A percentile compares a stretch with the other conserved stretches of the same genome.
These are phyloP conservation scores for Hypoxylon rubiginosum DNA, from an alignment of 2,329 filamentous ascomycete species.

Conservation along the genomic window DNA sequence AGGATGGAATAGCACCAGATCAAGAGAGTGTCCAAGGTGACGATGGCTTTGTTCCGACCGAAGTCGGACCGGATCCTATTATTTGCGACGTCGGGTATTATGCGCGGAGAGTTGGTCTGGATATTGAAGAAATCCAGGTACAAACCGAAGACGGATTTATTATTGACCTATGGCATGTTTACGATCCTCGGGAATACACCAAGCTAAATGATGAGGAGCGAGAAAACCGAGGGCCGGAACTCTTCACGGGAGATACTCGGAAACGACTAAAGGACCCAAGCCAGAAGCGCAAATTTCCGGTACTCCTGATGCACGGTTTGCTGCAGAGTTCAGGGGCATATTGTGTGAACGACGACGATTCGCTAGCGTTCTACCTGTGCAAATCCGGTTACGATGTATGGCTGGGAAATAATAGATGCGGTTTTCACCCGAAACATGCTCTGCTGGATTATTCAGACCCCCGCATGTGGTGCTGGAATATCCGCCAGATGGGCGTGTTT, in stretches of 20 bases:
- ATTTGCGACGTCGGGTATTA: constrained; percentile 88
- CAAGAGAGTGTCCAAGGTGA: constrained; percentile 56
- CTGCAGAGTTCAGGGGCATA: constrained; percentile 90
- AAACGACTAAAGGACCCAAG: constrained; percentile 55
- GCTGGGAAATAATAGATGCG: constrained; percentile 94
- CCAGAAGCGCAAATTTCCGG: constrained; percentile 77
- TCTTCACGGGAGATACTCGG: constrained; percentile 66
- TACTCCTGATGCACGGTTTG: constrained; percentile 89
- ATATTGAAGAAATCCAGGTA: constrained; percentile 85
- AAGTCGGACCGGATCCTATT: constrained; percentile 84
- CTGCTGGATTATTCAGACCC: constrained; percentile 80
- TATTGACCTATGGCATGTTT: constrained; percentile 89
- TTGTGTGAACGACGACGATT: constrained; percentile 90
- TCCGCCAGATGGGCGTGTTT: constrained; percentile 91
- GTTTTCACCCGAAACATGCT: constrained; percentile 82
- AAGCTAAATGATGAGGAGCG: constrained; percentile 64
- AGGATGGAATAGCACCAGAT: constrained; percentile 57
- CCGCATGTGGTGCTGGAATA: constrained; percentile 97
- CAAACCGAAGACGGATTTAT: constrained; percentile 96
- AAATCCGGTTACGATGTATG: constrained; percentile 96
- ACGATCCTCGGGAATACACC: constrained; percentile 81
- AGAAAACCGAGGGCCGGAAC: constrained; percentile 68
- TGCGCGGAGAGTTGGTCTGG: constrained; percentile 86
- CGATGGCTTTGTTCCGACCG: constrained; percentile 77
- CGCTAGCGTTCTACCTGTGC: constrained; percentile 90